Conservation (phyloP, 768 basidiomycete genomes). For the Russula virescens region DNA sequence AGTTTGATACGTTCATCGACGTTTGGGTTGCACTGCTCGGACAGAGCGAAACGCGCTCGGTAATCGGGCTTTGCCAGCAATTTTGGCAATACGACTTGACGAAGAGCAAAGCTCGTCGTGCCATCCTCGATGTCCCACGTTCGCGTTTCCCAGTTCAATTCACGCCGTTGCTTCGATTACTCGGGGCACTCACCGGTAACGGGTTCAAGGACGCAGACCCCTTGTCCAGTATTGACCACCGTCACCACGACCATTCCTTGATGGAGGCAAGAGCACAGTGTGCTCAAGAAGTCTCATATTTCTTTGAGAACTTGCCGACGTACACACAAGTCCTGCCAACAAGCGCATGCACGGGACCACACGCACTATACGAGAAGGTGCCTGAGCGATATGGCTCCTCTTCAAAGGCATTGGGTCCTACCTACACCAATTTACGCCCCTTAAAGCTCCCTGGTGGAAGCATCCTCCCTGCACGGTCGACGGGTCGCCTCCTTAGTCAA, state of each 20-base stretch:
- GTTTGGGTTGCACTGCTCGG: slow-evolving; percentile 80
- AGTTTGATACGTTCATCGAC: slow-evolving; percentile 64
- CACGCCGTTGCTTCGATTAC: slow-evolving; percentile 59
- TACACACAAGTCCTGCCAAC: slow-evolving; percentile 70
- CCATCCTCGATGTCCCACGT: slow-evolving; percentile 76
- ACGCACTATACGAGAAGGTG: slow-evolving; percentile 67
- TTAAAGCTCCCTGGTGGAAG: slow-evolving; percentile 74
- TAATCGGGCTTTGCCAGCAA: slow-evolving; percentile 66
- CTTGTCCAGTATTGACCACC: slow-evolving; percentile 48
- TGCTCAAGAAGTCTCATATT: slow-evolving; percentile 66
- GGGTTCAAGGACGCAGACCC: slow-evolving; percentile 75
- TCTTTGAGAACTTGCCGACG: slow-evolving; percentile 63
- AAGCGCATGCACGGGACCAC: slow-evolving; percentile 55
- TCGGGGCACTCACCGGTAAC: slow-evolving; percentile 70
- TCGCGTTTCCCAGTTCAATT: slow-evolving; percentile 81
- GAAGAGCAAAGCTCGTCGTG: slow-evolving; percentile 59
- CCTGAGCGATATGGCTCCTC: slow-evolving; percentile 54
- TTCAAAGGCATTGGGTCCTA: slow-evolving; percentile 43
- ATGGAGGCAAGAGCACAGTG: slow-evolving; percentile 53
- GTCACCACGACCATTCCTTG: slow-evolving; percentile 36
- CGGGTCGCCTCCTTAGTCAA: slow-evolving; percentile 65
- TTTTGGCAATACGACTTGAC: slow-evolving; percentile 81
- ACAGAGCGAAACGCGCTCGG: slow-evolving; percentile 57
- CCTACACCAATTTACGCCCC: slow-evolving; percentile 60
- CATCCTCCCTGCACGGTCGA: slow-evolving; percentile 56